phyloP scores from a whole-genome alignment of 768 basidiomycete genomes.

The Rhodocollybia butyracea region DNA sequence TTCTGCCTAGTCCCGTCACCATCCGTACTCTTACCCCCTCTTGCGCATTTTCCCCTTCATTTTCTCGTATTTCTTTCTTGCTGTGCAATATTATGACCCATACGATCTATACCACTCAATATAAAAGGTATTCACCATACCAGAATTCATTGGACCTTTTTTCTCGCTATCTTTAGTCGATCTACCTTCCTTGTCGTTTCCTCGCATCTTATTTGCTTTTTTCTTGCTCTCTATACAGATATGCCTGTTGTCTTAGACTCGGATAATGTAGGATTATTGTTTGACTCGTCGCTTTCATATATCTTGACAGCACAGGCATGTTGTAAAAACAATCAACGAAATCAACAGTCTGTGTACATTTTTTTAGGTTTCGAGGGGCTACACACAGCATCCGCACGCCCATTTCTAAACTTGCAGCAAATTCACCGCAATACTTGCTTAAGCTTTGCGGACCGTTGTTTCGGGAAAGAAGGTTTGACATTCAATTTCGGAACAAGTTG shows the following conservation, averaged over 20 bases:
- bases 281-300: not conserved
- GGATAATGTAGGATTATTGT: not conserved
- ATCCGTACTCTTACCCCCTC: no score
- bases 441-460: conserved; percentile 1
- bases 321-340: not conserved
- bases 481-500: conserved; percentile 1
- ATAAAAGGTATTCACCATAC: conserved; percentile 1
- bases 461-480: conserved; percentile 5
- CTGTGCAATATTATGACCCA: conserved; percentile 4
- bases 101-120: conserved; percentile 5
- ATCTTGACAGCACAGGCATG: not conserved
- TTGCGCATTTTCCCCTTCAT: conserved; percentile 23
- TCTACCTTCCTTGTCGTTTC: conserved; percentile 25
- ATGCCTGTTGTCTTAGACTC: conserved; percentile 24
- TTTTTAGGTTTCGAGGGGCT: not conserved
- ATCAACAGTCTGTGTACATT: not conserved
- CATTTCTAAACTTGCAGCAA: conserved; percentile 3
- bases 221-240: conserved; percentile 32
- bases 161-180: conserved; percentile 18
- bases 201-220: conserved; percentile 15
- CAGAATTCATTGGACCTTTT: conserved; percentile 12
- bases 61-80: conserved; percentile 7
- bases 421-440: not conserved
- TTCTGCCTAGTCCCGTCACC: conserved; percentile 26
- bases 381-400: not conserved